A percentile compares a stretch with the other conserved stretches of the same genome.
Conservation (phyloP, 2,329 filamentous ascomycete genomes). For the Colletotrichum orchidophilum region DNA sequence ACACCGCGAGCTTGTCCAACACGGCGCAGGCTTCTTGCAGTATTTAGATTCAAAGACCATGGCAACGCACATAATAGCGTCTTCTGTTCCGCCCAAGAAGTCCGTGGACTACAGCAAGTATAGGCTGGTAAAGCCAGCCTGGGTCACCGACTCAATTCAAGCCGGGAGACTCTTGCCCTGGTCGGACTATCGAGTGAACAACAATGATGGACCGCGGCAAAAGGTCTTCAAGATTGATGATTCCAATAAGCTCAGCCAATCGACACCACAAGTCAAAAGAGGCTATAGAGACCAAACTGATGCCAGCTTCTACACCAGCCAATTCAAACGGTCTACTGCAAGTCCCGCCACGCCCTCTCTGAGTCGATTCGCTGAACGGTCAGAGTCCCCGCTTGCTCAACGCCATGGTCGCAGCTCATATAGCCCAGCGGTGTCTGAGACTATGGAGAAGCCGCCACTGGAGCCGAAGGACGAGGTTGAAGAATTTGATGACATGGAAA, state of each 20-base stretch:
- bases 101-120: conserved; percentile 87
- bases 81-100: conserved; percentile 91
- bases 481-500: conserved; percentile 31
- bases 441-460: background rate
- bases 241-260: conserved; percentile 73
- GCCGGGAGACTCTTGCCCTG: conserved; percentile 86
- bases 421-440: conserved; percentile 35
- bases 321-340: conserved; percentile 59
- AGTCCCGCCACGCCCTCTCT: conserved; percentile 39
- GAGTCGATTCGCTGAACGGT: conserved; percentile 41
- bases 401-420: background rate
- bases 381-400: conserved; percentile 36
- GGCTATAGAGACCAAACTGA: conserved; percentile 86
- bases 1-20: conserved; percentile 85
- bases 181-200: conserved; percentile 84
- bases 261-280: conserved; percentile 62
- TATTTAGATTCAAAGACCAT: conserved; percentile 95
- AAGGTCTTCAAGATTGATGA: conserved; percentile 74
- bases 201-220: conserved; percentile 80
- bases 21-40: conserved; percentile 95
- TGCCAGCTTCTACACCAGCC: conserved; percentile 82
- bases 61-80: conserved; percentile 95
- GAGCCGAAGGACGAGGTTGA: conserved; percentile 26
- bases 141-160: conserved; percentile 89
- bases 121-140: conserved; percentile 92